Base-by-base conservation (phyloP, 1,284 basidiomycete species). In the Amylostereum areolatum region DNA sequence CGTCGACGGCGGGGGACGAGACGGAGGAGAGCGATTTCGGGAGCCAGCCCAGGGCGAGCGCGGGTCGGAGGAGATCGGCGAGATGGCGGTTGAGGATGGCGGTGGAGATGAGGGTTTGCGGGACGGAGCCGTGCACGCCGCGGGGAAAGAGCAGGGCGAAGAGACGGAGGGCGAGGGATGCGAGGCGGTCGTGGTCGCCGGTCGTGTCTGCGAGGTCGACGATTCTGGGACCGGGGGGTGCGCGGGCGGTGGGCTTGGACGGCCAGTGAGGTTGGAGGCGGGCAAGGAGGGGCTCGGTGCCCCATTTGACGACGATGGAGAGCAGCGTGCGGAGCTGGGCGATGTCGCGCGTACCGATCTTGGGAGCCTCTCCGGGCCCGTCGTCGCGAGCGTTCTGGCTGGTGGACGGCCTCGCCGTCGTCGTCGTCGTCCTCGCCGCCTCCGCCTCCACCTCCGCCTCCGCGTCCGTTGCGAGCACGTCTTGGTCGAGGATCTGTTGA, bases 261-360 rank as follows among this genome's bases (percentile, higher is more conserved):
- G 75, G 71, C 67, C 77, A 79, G 4, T 70, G 64, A 34, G 69
- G 62, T 6, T 66, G 58, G 12, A 80, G 62, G 48, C 67, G 69
- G 9, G 60, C 56, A 30, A 84, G 68, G 6, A 83, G 59, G 4
- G 76, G 76, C 18, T 81, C 74, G 3, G 78, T 61, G 4, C 78
- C 81, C 87, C 87, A 89, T 55, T 79, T 82, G 60, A 89, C 85
- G 24, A 75, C 63, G 48, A 90, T 73, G 10, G 83, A 78, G 7
- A 85, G 60, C 27, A 89, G 69, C 0, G 80, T 83, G 32, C 81
- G 75, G 2, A 89, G 62, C 52, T 79, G 66, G 4, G 71, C 63
- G 37, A 89, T 62, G 62, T 91, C 87, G 49, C 83, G 76, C 1
- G 81, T 77, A 0, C 85, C 86, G 47, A 90, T 68, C 12, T 67